These are phyloP conservation scores for Candida dajiaensis DNA, from an alignment of 805 yeast genomes.

Conservation along the genomic window DNA sequence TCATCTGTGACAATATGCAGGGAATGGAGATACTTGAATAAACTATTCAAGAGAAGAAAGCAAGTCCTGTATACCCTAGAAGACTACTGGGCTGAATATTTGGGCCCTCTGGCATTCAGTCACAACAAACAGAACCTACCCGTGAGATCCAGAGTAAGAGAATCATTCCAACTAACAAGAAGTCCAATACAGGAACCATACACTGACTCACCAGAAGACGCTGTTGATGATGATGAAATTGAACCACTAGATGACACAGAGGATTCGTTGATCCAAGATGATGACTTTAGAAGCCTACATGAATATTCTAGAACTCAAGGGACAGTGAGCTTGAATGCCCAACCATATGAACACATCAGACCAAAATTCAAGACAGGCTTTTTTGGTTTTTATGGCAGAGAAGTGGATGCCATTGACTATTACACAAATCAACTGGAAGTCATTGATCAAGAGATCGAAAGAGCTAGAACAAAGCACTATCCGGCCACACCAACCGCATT, in stretches of 20 bases:
- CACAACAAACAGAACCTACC: slow-evolving; percentile 16
- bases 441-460: slow-evolving; percentile 61
- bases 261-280: slow-evolving; percentile 2
- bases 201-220: slow-evolving; percentile 4
- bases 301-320: slow-evolving; percentile 18
- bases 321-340: slow-evolving; percentile 12
- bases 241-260: slow-evolving; percentile 9
- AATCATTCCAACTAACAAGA: slow-evolving; percentile 20
- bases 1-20: slow-evolving; percentile 71
- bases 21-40: slow-evolving; percentile 74
- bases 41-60: slow-evolving; percentile 53
- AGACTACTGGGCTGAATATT: slow-evolving; percentile 29
- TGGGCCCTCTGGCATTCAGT: slow-evolving; percentile 29
- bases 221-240: slow-evolving; percentile 5
- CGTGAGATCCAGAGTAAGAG: slow-evolving; percentile 19
- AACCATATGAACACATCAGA: slow-evolving; percentile 25
- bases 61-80: slow-evolving; percentile 56
- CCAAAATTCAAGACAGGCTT: slow-evolving; percentile 50
- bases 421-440: slow-evolving; percentile 59
- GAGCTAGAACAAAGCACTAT: slow-evolving; percentile 68
- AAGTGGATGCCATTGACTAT: slow-evolving; percentile 77
- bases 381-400: slow-evolving; percentile 50
- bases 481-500: slow-evolving; percentile 89
- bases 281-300: slow-evolving; percentile 8
- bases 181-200: slow-evolving; percentile 22